Base-by-base conservation (phyloP, 2,329 filamentous ascomycete genomes). In the Phaeosphaeriaceae sp. region DNA sequence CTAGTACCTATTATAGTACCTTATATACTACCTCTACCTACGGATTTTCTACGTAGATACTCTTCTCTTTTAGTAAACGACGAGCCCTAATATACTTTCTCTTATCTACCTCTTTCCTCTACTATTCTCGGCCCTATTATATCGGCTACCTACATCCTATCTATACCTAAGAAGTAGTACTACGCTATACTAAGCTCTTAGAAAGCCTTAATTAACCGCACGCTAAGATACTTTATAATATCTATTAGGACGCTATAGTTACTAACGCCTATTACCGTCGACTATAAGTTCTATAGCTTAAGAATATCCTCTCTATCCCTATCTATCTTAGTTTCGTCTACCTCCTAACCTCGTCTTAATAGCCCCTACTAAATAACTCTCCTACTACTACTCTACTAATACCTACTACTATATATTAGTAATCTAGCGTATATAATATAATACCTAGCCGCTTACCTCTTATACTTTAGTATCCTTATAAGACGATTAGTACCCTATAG, bases 221-320 rank as follows among this genome's bases (percentile, higher is more conserved):
- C n/a, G n/a, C n/a, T n/a, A n/a, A n/a, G n/a, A n/a, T n/a, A n/a
- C 52, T 61, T 59, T 0, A 64, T 23, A 29, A 63, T 57, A 23
- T 65, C 42, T 5, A 58, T 45, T 3, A 39, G 54, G n/a, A 63
- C 49, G 28, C 54, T 50, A 46, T 56, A 50, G 48, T 51, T 46
- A 11, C 46, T 16, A 11, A 59, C 40, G 0, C 46, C 43, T 17
- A 54, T 57, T 26, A 15, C 37, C n/a, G 48, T 52, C 30, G 30
- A 47, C 11, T 45, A 18, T 28, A 43, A 13, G 56, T 51, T 56
- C 58, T 56, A 17, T 41, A 56, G 45, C 48, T 58, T 12, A 5
- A 54, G 1, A 2, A 48, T 0, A 21, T 50, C 37, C 20, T 54
- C 42, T 1, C 23, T 8, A 12, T 48, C 32, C 9, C 62, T 43